These are phyloP conservation scores for Emydomyces testavorans DNA, from an alignment of 2,329 filamentous ascomycete genomes.

Conservation along the genomic window DNA sequence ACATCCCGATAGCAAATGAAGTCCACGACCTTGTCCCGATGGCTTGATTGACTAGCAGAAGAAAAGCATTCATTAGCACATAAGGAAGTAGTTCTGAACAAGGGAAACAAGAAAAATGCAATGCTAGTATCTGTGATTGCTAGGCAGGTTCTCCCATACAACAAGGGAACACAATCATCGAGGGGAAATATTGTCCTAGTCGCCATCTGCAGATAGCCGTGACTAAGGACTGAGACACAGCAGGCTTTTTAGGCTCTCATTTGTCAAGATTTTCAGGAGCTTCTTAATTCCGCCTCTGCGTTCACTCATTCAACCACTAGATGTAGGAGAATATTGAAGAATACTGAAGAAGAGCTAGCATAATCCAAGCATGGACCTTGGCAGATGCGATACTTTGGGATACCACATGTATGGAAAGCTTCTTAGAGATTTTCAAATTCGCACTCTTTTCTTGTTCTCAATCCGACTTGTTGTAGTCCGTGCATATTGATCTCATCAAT, in stretches of 20 bases:
- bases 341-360: background rate
- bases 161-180: slow-evolving; percentile 8
- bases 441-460: too few species aligned
- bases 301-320: background rate
- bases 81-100: background rate
- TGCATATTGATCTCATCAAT: background rate
- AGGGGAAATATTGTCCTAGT: background rate
- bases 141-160: background rate
- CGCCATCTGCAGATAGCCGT: slow-evolving; percentile 8
- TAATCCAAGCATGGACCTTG: background rate
- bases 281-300: background rate
- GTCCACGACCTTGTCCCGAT: background rate
- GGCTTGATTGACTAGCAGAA: background rate
- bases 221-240: background rate
- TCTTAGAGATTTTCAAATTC: too few species aligned
- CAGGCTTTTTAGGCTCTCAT: slow-evolving; percentile 1
- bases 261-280: background rate
- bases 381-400: background rate
- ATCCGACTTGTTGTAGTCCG: too few species aligned
- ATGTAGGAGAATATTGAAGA: background rate
- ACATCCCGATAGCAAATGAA: background rate
- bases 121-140: background rate
- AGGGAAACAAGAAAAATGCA: background rate
- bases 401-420: too few species aligned
- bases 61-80: background rate